Percentiles rank a stretch among this genome's conserved stretches.
Evolutionary conservation across 495 filamentous ascomycete genomes (phyloP).

Genomic region (Darksidea phi): DNA sequence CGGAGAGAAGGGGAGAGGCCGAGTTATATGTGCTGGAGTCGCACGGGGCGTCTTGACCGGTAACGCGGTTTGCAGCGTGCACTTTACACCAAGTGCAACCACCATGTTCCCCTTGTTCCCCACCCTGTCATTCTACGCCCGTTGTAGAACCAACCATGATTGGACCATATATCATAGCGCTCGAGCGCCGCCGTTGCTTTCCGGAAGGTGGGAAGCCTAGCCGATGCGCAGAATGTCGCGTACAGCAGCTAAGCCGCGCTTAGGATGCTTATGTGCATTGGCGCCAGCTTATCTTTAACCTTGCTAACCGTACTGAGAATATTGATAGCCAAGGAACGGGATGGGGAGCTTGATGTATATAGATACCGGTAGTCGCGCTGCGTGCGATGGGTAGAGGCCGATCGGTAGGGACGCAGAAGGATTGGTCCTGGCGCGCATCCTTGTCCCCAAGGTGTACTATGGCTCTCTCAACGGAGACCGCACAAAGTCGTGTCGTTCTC

Average conservation of each 20-base stretch:
- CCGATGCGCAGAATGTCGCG: neutral
- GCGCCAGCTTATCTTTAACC: neutral
- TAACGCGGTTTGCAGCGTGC: neutral
- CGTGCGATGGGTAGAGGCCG: neutral
- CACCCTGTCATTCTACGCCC: conserved; percentile 4
- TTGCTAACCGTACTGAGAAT: neutral
- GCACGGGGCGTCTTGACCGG: neutral
- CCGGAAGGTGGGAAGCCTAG: conserved; percentile 28
- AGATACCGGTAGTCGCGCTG: no score
- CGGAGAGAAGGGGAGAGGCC: neutral
- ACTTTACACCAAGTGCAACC: neutral
- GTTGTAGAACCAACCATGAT: conserved; percentile 13
- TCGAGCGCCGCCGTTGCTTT: conserved; percentile 14
- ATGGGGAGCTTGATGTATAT: neutral
- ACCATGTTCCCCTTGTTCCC: conserved; percentile 9
- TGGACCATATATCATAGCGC: conserved; percentile 1
- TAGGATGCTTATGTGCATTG: conserved; percentile 23
- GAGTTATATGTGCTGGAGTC: conserved; percentile 1
- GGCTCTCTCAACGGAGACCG: no score
- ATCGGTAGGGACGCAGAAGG: neutral
- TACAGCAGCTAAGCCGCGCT: neutral
- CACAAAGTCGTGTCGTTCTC: no score
- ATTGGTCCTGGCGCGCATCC: neutral
- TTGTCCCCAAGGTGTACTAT: neutral
- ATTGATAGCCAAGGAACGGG: neutral